Conservation (phyloP, 805 yeast species). For the Candida suzukii region DNA sequence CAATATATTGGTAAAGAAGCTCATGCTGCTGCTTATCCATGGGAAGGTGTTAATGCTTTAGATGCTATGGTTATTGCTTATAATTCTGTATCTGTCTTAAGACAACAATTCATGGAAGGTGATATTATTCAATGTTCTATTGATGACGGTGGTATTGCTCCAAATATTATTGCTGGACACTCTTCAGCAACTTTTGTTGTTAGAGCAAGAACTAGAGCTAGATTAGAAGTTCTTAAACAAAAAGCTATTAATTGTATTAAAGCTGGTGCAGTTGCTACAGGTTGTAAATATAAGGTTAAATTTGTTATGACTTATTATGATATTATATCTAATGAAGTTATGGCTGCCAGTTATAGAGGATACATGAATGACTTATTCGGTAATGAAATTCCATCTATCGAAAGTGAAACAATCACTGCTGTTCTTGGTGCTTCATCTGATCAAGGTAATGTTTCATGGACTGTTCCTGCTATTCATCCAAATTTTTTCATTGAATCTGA, state of each 20-base stretch:
- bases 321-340: constrained; percentile 13
- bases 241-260: constrained; percentile 23
- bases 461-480: constrained; percentile 17
- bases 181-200: constrained; percentile 11
- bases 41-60: constrained; percentile 23
- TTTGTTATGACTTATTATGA: constrained; percentile 21
- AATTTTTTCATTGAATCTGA: constrained; percentile 13
- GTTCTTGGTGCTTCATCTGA: constrained; percentile 16
- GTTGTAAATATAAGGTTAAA: constrained; percentile 24
- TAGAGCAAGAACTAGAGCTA: constrained; percentile 12
- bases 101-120: constrained; percentile 21
- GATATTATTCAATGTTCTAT: constrained; percentile 19
- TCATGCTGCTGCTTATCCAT: constrained; percentile 23
- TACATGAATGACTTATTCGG: constrained; percentile 11
- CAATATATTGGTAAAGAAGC: constrained; percentile 20
- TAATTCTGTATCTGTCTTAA: constrained; percentile 17
- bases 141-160: constrained; percentile 16
- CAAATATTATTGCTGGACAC: constrained; percentile 20
- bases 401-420: constrained; percentile 8
- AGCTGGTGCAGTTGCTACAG: constrained; percentile 23
- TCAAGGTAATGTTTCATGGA: constrained; percentile 18
- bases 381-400: constrained; percentile 4
- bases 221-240: constrained; percentile 11
- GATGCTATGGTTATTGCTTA: constrained; percentile 21
- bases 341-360: constrained; percentile 11